These are phyloP conservation scores for Eleusine indica DNA, from an alignment of 176 grass and related monocot genomes.

Conservation along the genomic window DNA sequence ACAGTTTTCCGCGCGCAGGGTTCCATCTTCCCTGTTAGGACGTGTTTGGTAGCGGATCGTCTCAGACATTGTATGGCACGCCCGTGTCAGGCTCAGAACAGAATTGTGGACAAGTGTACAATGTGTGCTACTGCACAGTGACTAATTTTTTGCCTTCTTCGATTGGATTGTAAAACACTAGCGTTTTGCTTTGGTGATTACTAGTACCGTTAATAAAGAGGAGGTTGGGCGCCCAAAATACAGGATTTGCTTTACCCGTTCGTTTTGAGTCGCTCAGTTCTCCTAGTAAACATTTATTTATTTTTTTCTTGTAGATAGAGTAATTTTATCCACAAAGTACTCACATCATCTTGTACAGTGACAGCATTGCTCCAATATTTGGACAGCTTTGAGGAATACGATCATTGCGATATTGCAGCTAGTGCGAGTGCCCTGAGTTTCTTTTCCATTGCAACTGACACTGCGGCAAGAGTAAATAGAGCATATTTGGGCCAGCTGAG, in stretches of 20 bases:
- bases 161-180: constrained; percentile 40
- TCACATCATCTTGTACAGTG: background rate
- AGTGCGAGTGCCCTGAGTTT: background rate
- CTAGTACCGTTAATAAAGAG: constrained; percentile 24
- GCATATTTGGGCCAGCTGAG: too few species aligned
- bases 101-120: constrained; percentile 16
- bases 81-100: background rate
- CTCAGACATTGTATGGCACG: background rate
- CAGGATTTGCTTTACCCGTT: background rate
- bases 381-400: background rate
- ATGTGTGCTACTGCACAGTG: constrained; percentile 11
- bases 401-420: background rate
- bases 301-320: background rate
- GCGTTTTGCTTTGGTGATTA: constrained; percentile 29
- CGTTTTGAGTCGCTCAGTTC: background rate
- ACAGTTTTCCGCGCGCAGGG: constrained; percentile 17
- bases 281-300: background rate
- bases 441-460: background rate
- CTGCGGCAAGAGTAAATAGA: background rate
- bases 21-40: background rate
- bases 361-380: background rate
- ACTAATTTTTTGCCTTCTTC: background rate
- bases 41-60: background rate
- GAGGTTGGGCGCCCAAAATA: constrained; percentile 15
- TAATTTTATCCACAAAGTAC: background rate